Evolutionary conservation across 2,329 filamentous ascomycete genomes (phyloP).

Genomic region (Sclerotinia sclerotiorum): DNA sequence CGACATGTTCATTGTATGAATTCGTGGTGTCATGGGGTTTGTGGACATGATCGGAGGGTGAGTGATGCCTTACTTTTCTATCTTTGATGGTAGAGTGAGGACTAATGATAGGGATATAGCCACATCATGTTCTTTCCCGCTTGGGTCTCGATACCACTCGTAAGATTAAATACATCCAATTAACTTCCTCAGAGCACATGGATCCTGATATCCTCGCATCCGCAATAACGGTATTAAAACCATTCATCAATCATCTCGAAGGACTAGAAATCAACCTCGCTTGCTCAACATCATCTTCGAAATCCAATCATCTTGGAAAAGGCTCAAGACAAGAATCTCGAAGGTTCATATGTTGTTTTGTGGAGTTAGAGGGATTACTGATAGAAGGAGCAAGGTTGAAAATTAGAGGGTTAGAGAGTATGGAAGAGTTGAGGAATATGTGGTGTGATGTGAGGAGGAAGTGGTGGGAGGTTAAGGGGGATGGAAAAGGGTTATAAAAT

Average conservation of each 20-base stretch:
- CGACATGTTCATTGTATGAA: conserved; percentile 22
- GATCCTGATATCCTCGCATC: conserved; percentile 20
- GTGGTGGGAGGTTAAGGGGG: conserved; percentile 15
- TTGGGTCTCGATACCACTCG: not conserved
- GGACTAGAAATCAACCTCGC: not conserved
- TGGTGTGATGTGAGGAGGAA: conserved; percentile 20
- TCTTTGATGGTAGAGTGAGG: too few relatives aligned
- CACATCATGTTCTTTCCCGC: not conserved
- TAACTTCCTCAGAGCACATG: not conserved
- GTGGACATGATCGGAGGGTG: conserved; percentile 8
- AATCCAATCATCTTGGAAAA: not conserved
- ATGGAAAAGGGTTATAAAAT: too few relatives aligned
- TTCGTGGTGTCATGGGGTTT: conserved; percentile 3
- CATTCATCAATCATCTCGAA: not conserved
- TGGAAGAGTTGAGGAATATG: conserved; percentile 13
- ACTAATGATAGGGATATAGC: not conserved
- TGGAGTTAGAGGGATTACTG: conserved; percentile 10
- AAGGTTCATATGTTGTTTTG: conserved; percentile 10
- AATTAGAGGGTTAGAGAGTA: not conserved
- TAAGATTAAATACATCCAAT: conserved; percentile 12
- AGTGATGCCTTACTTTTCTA: not conserved
- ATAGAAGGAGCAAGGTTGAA: not conserved
- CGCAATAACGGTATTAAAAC: conserved; percentile 17
- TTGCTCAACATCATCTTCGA: not conserved
- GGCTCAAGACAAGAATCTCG: not conserved